Evolutionary conservation across 2,329 filamentous ascomycete species (phyloP).

Genomic region (Hortaea werneckii): DNA sequence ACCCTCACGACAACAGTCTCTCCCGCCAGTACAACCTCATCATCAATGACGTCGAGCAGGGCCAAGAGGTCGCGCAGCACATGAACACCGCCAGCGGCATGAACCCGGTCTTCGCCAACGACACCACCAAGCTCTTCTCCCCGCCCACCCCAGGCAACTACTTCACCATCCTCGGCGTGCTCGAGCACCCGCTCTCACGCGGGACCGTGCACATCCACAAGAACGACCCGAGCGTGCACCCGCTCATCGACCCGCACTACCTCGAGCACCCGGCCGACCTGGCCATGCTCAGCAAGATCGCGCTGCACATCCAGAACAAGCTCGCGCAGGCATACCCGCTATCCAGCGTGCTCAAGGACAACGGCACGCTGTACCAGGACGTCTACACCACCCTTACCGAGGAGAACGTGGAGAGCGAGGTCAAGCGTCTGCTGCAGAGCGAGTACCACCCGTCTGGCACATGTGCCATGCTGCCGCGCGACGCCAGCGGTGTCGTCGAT

Average conservation of each 20-base stretch:
- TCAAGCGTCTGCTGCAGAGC: conserved; percentile 18
- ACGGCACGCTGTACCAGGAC: conserved; percentile 22
- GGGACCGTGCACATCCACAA: conserved; percentile 30
- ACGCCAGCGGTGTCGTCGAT: conserved; percentile 18
- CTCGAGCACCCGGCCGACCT: conserved; percentile 40
- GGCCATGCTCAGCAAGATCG: conserved; percentile 12
- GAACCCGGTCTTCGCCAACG: conserved; percentile 14
- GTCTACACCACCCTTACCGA: conserved; percentile 30
- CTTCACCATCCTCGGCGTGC: conserved; percentile 44
- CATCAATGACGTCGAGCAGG: conserved; percentile 7
- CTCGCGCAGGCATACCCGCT: conserved; percentile 6
- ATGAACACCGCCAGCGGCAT: conserved; percentile 14
- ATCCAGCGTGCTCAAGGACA: conserved; percentile 26
- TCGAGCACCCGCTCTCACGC: conserved; percentile 39
- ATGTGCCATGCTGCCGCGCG: conserved; percentile 15
- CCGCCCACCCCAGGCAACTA: conserved; percentile 8
- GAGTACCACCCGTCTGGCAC: conserved; percentile 26
- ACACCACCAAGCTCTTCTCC: conserved; percentile 15
- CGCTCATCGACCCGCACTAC: conserved; percentile 17
- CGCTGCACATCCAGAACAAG: conserved; percentile 7
- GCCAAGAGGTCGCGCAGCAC: conserved; percentile 15
- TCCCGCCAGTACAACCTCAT: conserved; percentile 8
- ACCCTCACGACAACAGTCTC: neutral
- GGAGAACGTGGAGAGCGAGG: conserved; percentile 14
- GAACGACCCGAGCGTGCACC: conserved; percentile 10